A percentile compares a stretch with the other conserved stretches of the same genome.
Conservation (phyloP, 78 protist species). For the Creolimax fragrantissima region DNA sequence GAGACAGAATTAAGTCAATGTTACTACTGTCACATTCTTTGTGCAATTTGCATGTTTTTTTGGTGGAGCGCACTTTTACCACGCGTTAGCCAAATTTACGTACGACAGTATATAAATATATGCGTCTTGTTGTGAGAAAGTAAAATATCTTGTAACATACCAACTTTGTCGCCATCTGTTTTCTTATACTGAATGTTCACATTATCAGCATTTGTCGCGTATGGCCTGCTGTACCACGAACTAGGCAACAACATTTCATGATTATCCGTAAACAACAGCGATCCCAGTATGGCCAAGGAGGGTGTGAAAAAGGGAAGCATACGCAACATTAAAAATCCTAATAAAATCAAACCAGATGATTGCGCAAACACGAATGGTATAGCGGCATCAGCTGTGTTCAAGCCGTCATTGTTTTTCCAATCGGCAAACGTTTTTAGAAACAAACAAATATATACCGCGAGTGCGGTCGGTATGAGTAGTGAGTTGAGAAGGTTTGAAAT, state of each 20-base stretch:
- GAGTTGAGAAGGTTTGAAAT: not conserved
- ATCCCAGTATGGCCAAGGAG: not conserved
- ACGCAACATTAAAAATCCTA: slow-evolving; percentile 17
- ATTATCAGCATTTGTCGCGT: not conserved
- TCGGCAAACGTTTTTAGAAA: not conserved
- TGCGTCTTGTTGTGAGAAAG: no score
- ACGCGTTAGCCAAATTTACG: no score
- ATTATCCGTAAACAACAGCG: not conserved
- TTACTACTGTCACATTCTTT: no score
- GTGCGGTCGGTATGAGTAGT: not conserved
- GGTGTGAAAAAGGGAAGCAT: slow-evolving; percentile 23
- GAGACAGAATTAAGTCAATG: no score
- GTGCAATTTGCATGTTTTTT: no score
- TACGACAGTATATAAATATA: no score
- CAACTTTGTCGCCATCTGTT: not conserved
- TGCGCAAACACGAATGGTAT: not conserved
- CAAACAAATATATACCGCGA: not conserved
- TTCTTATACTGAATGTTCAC: not conserved
- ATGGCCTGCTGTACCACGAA: not conserved
- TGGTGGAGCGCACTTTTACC: no score
- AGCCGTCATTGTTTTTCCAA: not conserved
- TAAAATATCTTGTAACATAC: not conserved
- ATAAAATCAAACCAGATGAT: not conserved
- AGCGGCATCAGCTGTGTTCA: not conserved
- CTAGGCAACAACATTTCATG: not conserved